Conservation (phyloP, 2,329 filamentous ascomycete genomes). For the Ploettnerulaceae sp. region DNA sequence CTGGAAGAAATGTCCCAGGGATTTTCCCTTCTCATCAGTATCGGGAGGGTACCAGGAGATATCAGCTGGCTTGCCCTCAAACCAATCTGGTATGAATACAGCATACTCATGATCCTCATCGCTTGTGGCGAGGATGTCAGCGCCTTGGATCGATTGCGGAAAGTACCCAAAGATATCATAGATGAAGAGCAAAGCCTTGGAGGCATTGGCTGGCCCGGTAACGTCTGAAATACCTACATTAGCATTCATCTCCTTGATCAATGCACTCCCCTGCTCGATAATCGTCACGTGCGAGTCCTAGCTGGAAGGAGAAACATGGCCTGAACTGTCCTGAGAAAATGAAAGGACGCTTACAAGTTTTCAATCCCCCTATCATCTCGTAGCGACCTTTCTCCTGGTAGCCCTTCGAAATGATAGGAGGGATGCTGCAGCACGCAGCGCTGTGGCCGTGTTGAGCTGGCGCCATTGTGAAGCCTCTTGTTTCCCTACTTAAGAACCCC, state of each 20-base stretch:
- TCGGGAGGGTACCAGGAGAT: slow-evolving; percentile 52
- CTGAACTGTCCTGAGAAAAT: background rate
- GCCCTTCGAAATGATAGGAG: slow-evolving; percentile 51
- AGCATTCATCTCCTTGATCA: background rate
- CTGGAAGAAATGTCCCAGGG: slow-evolving; percentile 53
- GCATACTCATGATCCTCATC: slow-evolving; percentile 61
- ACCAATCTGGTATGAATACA: slow-evolving; percentile 90
- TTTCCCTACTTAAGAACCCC: background rate
- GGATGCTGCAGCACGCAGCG: slow-evolving; percentile 53
- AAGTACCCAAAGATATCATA: slow-evolving; percentile 66
- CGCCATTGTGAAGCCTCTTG: background rate
- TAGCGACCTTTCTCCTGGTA: slow-evolving; percentile 54
- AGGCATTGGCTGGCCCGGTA: slow-evolving; percentile 42
- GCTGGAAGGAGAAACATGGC: background rate
- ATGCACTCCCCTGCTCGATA: background rate
- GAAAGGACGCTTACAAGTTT: slow-evolving; percentile 42
- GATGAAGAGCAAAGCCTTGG: slow-evolving; percentile 57
- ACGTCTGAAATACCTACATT: slow-evolving; percentile 34
- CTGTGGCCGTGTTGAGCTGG: slow-evolving; percentile 42
- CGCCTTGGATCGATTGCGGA: slow-evolving; percentile 64
- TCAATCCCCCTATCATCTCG: slow-evolving; percentile 50
- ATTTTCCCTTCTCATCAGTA: slow-evolving; percentile 57
- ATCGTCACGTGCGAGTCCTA: background rate
- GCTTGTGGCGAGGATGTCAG: slow-evolving; percentile 57
- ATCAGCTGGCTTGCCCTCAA: slow-evolving; percentile 56